These are phyloP conservation scores for Cornus controversa DNA, from an alignment of 148 eudicot species.

Conservation along the genomic window DNA sequence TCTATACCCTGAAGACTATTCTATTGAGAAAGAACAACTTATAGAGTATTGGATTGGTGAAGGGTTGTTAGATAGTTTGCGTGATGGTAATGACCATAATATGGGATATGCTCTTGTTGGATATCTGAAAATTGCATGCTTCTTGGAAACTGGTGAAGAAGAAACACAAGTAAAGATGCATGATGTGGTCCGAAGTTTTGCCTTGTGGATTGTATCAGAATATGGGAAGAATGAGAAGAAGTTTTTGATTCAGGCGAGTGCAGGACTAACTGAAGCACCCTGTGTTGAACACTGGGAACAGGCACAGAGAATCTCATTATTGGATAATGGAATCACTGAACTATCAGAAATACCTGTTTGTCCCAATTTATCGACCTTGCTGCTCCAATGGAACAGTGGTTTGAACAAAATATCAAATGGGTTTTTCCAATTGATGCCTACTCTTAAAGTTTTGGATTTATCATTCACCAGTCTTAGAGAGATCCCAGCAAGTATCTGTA, in stretches of 20 bases:
- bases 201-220: constrained; percentile 30
- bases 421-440: constrained; percentile 17
- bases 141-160: constrained; percentile 27
- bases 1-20: constrained; percentile 40
- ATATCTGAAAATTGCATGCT: constrained; percentile 32
- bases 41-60: constrained; percentile 46
- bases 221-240: constrained; percentile 6
- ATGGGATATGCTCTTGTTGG: constrained; percentile 39
- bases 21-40: constrained; percentile 40
- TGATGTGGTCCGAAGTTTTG: constrained; percentile 44
- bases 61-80: constrained; percentile 28
- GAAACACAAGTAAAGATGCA: constrained; percentile 40
- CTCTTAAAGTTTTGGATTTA: constrained; percentile 22
- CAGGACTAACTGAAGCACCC: constrained; percentile 19
- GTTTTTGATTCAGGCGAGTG: constrained; percentile 16
- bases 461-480: constrained; percentile 25
- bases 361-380: constrained; percentile 20
- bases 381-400: constrained; percentile 27
- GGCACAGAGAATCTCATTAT: constrained; percentile 20
- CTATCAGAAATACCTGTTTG: constrained; percentile 14
- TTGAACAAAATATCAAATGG: constrained; percentile 16
- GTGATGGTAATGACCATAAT: constrained; percentile 18
- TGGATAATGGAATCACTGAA: constrained; percentile 22
- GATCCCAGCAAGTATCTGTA: constrained; percentile 4
- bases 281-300: constrained; percentile 14